A percentile compares a stretch with the other conserved stretches of the same genome.
Evolutionary conservation across 192 early-diverging fungal genomes (phyloP).

Genomic region (Helicostylum pulchrum): DNA sequence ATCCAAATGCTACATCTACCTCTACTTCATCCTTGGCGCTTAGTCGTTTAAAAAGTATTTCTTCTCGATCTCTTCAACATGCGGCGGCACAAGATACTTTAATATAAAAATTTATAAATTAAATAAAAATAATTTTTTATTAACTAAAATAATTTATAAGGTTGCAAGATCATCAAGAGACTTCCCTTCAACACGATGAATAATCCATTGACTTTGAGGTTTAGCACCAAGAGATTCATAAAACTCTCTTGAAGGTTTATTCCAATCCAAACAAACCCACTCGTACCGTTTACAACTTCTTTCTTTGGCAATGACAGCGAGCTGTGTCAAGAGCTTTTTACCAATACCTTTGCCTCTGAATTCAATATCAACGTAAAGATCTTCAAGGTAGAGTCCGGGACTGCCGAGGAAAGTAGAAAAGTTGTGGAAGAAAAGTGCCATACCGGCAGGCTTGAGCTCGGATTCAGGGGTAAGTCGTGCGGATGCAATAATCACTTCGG

Average conservation of each 20-base stretch:
- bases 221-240: conserved; percentile 70
- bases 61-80: background rate
- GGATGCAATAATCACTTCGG: conserved; percentile 66
- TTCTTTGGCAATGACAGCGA: conserved; percentile 62
- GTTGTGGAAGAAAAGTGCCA: conserved; percentile 86
- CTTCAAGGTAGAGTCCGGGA: conserved; percentile 85
- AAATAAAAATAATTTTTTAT: background rate
- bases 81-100: too few species aligned
- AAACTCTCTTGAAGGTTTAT: conserved; percentile 75
- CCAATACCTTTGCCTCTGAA: conserved; percentile 69
- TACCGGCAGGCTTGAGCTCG: conserved; percentile 57
- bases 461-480: conserved; percentile 29
- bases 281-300: conserved; percentile 74
- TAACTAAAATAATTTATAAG: conserved; percentile 22
- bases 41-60: background rate
- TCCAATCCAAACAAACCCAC: conserved; percentile 87
- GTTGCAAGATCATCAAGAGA: conserved; percentile 52
- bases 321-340: conserved; percentile 58
- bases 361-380: conserved; percentile 68
- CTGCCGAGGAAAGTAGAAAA: conserved; percentile 71
- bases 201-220: conserved; percentile 73
- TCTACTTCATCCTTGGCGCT: background rate
- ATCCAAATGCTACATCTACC: background rate
- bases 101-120: background rate
- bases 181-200: conserved; percentile 62